phyloP scores from a whole-genome alignment of 1,139 yeast genomes.

The Hanseniaspora sp. region DNA sequence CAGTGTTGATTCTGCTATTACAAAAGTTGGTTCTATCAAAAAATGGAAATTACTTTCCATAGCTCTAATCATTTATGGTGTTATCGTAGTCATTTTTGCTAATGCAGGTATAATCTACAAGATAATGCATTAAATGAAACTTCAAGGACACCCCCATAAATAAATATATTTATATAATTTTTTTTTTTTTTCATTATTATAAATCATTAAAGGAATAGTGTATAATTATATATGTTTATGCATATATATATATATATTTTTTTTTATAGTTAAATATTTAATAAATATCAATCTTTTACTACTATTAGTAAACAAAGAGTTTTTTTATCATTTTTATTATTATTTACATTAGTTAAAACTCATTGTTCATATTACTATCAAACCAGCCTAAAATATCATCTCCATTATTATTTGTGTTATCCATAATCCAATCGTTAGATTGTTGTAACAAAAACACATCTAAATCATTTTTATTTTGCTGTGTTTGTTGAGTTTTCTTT shows the following conservation, averaged over 20 bases:
- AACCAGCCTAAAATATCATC: slow-evolving; percentile 96
- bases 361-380: slow-evolving; percentile 57
- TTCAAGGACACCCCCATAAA: not conserved
- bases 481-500: not conserved
- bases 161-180: too few species aligned
- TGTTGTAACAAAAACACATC: slow-evolving; percentile 58
- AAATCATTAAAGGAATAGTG: not conserved
- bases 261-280: too few species aligned
- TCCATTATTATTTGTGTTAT: slow-evolving; percentile 31
- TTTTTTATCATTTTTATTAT: not conserved
- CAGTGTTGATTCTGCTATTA: not conserved
- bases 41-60: slow-evolving; percentile 49
- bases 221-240: not conserved
- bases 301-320: not conserved
- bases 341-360: slow-evolving; percentile 30
- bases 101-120: slow-evolving; percentile 10
- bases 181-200: not conserved
- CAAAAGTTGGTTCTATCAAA: slow-evolving; percentile 28
- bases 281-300: not conserved
- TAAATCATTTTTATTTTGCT: slow-evolving; percentile 21
- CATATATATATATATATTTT: not conserved
- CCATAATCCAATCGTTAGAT: slow-evolving; percentile 74
- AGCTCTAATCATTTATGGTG: slow-evolving; percentile 61
- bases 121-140: not conserved
- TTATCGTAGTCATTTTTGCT: slow-evolving; percentile 55